phyloP scores from a whole-genome alignment of 768 basidiomycete species.

The Pulveroboletus sp. region DNA sequence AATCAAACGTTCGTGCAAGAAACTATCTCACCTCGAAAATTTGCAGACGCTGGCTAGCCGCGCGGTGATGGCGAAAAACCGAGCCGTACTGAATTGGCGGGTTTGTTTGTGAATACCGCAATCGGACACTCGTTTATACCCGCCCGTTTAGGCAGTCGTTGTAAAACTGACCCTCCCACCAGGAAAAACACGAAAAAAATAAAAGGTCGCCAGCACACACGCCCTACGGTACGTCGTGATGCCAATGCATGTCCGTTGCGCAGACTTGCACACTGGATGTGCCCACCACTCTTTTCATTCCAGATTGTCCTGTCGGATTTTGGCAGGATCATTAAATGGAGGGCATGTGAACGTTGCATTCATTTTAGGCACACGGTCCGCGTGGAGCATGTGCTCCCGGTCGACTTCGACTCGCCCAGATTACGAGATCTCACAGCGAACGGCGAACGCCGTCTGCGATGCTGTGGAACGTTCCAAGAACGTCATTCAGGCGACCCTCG shows the following conservation, averaged over 20 bases:
- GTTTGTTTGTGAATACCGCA: conserved; percentile 18
- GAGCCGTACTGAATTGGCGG: conserved; percentile 16
- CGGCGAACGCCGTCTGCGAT: neutral
- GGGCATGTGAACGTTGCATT: conserved; percentile 3
- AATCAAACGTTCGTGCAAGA: neutral
- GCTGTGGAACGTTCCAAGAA: neutral
- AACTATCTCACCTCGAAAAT: conserved; percentile 2
- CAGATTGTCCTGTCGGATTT: neutral
- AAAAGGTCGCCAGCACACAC: neutral
- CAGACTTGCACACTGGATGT: neutral
- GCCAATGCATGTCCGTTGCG: neutral
- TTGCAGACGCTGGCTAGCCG: neutral
- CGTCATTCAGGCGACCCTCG: neutral
- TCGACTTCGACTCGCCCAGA: neutral
- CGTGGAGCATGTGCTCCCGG: neutral
- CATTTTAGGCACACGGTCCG: neutral
- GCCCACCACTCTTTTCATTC: neutral
- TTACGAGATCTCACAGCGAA: neutral
- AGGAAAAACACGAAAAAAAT: neutral
- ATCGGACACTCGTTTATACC: conserved; percentile 6
- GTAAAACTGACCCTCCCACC: neutral
- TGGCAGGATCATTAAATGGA: neutral
- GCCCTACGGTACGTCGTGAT: neutral
- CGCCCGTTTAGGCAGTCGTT: conserved; percentile 8
- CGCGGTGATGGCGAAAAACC: no score